Evolutionary conservation across 2,329 filamentous ascomycete species (phyloP), one percentile per base, ranked within the genome.

Genomic region (Zalaria sp.): DNA sequence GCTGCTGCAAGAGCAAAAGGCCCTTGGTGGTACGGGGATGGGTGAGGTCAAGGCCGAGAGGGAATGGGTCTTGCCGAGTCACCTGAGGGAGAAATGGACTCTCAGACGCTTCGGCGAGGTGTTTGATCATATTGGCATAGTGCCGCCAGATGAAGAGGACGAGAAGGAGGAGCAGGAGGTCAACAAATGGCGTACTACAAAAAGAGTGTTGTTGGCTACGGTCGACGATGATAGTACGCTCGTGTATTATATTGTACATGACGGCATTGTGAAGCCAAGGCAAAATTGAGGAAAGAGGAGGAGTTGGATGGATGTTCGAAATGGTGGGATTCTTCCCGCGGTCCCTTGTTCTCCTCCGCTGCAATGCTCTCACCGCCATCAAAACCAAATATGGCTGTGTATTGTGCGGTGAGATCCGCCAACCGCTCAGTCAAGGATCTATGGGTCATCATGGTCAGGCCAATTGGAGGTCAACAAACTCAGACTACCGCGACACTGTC

Each of bases 261-360:
- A 89, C 58, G 84, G 83, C n/a, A 77, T 88, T 48, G 82, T 89
- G 41, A 91, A 89, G 66, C 84, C 84, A 25, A 71, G 84, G 43
- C 84, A 89, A 59, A 91, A 91, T 57, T 89, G 64, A 71, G 25
- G 36, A 32, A 5, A 39, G 18, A 18, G 18, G 18, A 18, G 18
- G 18, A 18, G 18, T 18, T 18, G 18, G 18, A 18, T 18, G 18
- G 18, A 18, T 18, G 18, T 18, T 18, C 18, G 18, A 18, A 18
- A 18, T 18, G 18, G 18, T 18, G 18, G 18, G 18, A 18, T 18
- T 18, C 18, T 18, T 18, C 18, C 18, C 18, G 18, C 18, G 18
- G 18, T 18, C 18, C 18, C 18, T 18, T 18, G 18, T 18, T 18
- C 18, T 18, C 18, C 18, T 18, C 18, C 18, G 18, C 18, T 18